Base-by-base conservation (phyloP, 495 filamentous ascomycete genomes). In the Paragyromitra xinjiangensis region DNA sequence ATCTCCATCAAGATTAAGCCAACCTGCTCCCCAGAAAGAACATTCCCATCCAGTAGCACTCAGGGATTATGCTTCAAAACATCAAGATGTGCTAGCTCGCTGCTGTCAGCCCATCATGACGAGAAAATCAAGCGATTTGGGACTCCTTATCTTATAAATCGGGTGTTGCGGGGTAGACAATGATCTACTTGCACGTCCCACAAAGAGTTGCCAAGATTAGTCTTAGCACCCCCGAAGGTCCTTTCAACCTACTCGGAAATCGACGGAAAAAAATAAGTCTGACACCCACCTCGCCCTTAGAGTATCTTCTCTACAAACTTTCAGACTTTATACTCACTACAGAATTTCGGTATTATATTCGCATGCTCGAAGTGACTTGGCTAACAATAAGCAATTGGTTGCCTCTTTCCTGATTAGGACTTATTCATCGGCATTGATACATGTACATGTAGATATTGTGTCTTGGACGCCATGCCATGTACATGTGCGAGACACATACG, bases 331-430 rank as follows among this genome's bases (percentile, higher is more conserved):
- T 56, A 56, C 65, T 48, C 19, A 6, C 45, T 64, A 16, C 29
- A 45, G 61, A 24, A 34, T 22, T 64, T 44, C 26, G 48, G 67
- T 24, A 12, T 24, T 70, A 24, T n/a, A 45, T 69, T 12, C n/a
- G 37, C 9, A 5, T 37, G 3, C 12, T 62, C n/a, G 11, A 34
- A 37, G 19, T 11, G 29, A 62, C 29, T 16, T 3, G 14, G 22
- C 16, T 16, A 44, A 14, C 64, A 39, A 68, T 19, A 45, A 64
- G 39, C 12, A 44, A 45, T 71, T 61, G 40, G 11, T 50, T 51
- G 1, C 42, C 68, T 71, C 56, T 71, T 71, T 71, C 58, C 69
- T n/a, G 56, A 71, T 50, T 37, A 39, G 69, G 69, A 39, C 39
- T 29, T 22, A 1, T 14, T 44, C 45, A 59, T 34, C 24, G 39